Percentiles rank a stretch among this genome's conserved stretches.
Conservation (phyloP, 1,139 yeast species). For the Scheffersomyces segobiensis region DNA sequence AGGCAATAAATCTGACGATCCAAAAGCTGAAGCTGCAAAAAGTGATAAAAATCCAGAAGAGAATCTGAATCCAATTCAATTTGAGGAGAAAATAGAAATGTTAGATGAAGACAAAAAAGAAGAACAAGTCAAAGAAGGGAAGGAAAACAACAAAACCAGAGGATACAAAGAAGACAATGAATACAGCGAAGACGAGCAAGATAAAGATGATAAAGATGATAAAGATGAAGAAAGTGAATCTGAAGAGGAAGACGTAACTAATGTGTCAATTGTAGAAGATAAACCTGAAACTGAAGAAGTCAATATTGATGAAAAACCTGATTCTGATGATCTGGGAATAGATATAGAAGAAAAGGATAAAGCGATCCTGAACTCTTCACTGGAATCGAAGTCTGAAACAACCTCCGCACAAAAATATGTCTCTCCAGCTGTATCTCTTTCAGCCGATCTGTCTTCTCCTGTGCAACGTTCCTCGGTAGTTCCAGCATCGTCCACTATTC, state of each 20-base stretch:
- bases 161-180: conserved; percentile 29
- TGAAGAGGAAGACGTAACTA: neutral
- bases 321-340: neutral
- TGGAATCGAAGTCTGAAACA: neutral
- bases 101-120: neutral
- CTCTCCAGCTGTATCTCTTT: neutral
- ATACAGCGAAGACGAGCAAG: conserved; percentile 20
- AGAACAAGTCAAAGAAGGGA: conserved; percentile 1
- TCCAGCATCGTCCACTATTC: neutral
- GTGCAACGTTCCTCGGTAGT: neutral
- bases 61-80: conserved; percentile 19
- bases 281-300: neutral
- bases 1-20: neutral
- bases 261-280: neutral
- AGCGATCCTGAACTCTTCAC: neutral
- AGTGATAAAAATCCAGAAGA: conserved; percentile 14
- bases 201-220: conserved; percentile 12
- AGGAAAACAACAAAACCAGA: too few relatives aligned
- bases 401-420: neutral
- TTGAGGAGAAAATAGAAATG: conserved; percentile 11
- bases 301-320: neutral
- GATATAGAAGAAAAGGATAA: neutral
- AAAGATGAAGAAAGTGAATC: conserved; percentile 3
- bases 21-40: conserved; percentile 1
- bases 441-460: neutral